These are phyloP conservation scores for Nakazawaea populi DNA, from an alignment of 805 yeast species.

Conservation along the genomic window DNA sequence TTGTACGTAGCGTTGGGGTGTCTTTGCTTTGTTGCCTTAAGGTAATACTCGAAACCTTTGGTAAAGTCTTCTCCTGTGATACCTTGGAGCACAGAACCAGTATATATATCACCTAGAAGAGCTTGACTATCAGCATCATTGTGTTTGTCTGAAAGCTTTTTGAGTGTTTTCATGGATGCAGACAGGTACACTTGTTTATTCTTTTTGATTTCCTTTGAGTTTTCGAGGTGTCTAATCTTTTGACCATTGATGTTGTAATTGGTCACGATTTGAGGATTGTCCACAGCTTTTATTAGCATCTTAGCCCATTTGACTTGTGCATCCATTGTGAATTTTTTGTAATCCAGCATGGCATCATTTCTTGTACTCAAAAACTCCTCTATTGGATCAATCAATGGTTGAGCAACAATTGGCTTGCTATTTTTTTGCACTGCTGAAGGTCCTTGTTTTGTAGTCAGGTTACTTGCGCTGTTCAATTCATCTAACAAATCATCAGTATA, in stretches of 20 bases:
- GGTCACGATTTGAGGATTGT: constrained; percentile 32
- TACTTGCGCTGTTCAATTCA: not conserved
- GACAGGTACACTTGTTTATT: constrained; percentile 50
- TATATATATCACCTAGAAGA: constrained; percentile 57
- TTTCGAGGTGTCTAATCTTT: constrained; percentile 30
- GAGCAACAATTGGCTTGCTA: no score
- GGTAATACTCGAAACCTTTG: constrained; percentile 56
- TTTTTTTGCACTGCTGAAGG: not conserved
- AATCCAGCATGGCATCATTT: constrained; percentile 28
- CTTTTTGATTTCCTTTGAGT: constrained; percentile 36
- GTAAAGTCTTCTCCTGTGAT: constrained; percentile 45
- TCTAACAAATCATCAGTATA: constrained; percentile 7
- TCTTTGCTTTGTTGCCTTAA: constrained; percentile 50
- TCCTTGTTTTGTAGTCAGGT: not conserved
- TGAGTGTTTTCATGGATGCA: constrained; percentile 55
- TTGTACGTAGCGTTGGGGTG: constrained; percentile 62
- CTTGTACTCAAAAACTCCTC: constrained; percentile 23
- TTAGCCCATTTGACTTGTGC: constrained; percentile 65
- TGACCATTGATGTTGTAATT: constrained; percentile 44
- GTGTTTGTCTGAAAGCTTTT: constrained; percentile 43
- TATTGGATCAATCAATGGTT: constrained; percentile 3
- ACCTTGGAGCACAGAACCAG: constrained; percentile 42
- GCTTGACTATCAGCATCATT: constrained; percentile 51
- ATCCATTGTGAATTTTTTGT: constrained; percentile 35
- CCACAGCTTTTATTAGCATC: constrained; percentile 42